phyloP scores from a whole-genome alignment of 1,139 yeast genomes.

The Yamadazyma dushanensis region DNA sequence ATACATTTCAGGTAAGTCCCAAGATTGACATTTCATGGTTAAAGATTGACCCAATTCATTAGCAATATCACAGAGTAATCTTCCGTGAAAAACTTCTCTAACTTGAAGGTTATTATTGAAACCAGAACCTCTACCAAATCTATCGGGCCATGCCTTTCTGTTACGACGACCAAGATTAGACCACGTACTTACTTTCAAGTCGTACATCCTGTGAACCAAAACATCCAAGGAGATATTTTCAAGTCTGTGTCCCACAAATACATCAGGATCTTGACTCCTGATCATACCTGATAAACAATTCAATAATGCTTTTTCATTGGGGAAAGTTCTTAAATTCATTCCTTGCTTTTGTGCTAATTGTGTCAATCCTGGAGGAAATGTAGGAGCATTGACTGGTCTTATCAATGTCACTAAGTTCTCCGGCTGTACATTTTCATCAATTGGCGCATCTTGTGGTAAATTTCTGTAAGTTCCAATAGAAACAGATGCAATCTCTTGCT shows the following conservation, averaged over 20 bases:
- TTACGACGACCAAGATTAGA: slow-evolving; percentile 82
- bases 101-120: slow-evolving; percentile 52
- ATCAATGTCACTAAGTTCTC: slow-evolving; percentile 65
- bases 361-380: slow-evolving; percentile 75
- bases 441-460: slow-evolving; percentile 73
- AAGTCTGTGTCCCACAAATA: slow-evolving; percentile 81
- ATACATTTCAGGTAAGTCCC: slow-evolving; percentile 94
- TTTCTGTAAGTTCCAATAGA: slow-evolving; percentile 68
- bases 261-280: slow-evolving; percentile 82
- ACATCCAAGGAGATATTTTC: slow-evolving; percentile 81
- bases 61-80: slow-evolving; percentile 88
- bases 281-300: slow-evolving; percentile 72
- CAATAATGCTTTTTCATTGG: slow-evolving; percentile 72
- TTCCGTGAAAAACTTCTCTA: slow-evolving; percentile 77
- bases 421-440: slow-evolving; percentile 55
- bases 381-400: slow-evolving; percentile 63
- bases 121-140: slow-evolving; percentile 53
- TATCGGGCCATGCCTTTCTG: slow-evolving; percentile 75
- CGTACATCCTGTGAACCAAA: slow-evolving; percentile 78
- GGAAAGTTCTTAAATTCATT: slow-evolving; percentile 54
- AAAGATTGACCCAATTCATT: slow-evolving; percentile 95
- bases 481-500: slow-evolving; percentile 85
- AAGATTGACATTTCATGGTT: slow-evolving; percentile 90
- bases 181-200: slow-evolving; percentile 71
- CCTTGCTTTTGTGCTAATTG: slow-evolving; percentile 53